phyloP scores from a whole-genome alignment of 305 asterid species.

The Fraxinus xanthoxyloides region DNA sequence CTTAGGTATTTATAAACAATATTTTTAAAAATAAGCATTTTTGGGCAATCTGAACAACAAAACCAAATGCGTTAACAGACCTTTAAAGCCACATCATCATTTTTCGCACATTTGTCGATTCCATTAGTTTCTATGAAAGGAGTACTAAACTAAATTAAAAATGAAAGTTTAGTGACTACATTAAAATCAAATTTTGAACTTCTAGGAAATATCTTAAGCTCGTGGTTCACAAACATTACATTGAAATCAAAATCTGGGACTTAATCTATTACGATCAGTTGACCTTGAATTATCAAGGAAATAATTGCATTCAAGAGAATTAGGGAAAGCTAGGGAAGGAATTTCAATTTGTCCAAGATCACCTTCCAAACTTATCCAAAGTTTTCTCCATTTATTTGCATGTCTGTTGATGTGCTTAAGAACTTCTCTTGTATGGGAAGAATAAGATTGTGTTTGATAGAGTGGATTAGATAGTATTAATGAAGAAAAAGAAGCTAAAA shows the following conservation, averaged over 20 bases:
- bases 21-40: not conserved
- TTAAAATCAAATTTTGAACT: not conserved
- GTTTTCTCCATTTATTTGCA: not conserved
- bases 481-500: not conserved
- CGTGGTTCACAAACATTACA: not conserved
- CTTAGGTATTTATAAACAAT: not conserved
- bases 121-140: not conserved
- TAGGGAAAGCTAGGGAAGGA: not conserved
- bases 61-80: not conserved
- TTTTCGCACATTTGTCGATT: not conserved
- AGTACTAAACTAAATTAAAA: not conserved
- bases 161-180: not conserved
- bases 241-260: not conserved
- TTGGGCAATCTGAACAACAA: not conserved
- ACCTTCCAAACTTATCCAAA: not conserved
- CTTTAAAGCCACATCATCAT: not conserved
- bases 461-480: not conserved
- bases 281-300: not conserved
- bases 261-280: not conserved
- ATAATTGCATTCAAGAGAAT: not conserved
- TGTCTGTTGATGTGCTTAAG: not conserved
- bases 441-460: not conserved
- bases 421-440: not conserved
- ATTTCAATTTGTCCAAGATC: not conserved
- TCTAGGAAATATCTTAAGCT: not conserved